A percentile compares a stretch with the other conserved stretches of the same genome.
Conservation (phyloP, 208 protist genomes). For the Leptomonas seymouri region DNA sequence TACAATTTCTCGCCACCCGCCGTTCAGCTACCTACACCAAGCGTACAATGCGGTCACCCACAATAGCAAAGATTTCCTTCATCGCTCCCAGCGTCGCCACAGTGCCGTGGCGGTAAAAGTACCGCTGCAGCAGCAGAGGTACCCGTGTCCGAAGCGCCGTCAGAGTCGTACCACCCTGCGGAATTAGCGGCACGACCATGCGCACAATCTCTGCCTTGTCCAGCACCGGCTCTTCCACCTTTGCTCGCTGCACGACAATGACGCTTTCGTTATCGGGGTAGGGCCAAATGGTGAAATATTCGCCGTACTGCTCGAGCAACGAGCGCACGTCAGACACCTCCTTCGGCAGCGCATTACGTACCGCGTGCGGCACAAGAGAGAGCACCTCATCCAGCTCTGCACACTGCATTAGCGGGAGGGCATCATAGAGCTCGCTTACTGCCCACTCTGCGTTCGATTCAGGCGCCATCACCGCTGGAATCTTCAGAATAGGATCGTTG, state of each 20-base stretch:
- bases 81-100: slow-evolving; percentile 60
- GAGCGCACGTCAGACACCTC: slow-evolving; percentile 40
- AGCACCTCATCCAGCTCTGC: slow-evolving; percentile 81
- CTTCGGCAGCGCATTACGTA: slow-evolving; percentile 65
- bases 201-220: slow-evolving; percentile 57
- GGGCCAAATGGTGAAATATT: slow-evolving; percentile 78
- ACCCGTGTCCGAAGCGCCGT: slow-evolving; percentile 55
- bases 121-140: slow-evolving; percentile 77
- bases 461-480: slow-evolving; percentile 63
- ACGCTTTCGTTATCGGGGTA: slow-evolving; percentile 77
- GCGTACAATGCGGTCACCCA: slow-evolving; percentile 72
- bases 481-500: slow-evolving; percentile 66
- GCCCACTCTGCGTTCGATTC: slow-evolving; percentile 70
- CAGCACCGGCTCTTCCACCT: slow-evolving; percentile 59
- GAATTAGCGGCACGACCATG: slow-evolving; percentile 69
- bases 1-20: neutral
- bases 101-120: slow-evolving; percentile 78
- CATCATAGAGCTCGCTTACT: slow-evolving; percentile 85
- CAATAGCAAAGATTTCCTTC: slow-evolving; percentile 62
- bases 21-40: slow-evolving; percentile 32
- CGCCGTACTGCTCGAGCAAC: slow-evolving; percentile 53
- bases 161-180: slow-evolving; percentile 63
- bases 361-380: slow-evolving; percentile 61
- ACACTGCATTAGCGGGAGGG: slow-evolving; percentile 83
- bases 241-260: slow-evolving; percentile 75